Base-by-base conservation (phyloP, 2,329 filamentous ascomycete species). In the Colletotrichum ledebouriae region DNA sequence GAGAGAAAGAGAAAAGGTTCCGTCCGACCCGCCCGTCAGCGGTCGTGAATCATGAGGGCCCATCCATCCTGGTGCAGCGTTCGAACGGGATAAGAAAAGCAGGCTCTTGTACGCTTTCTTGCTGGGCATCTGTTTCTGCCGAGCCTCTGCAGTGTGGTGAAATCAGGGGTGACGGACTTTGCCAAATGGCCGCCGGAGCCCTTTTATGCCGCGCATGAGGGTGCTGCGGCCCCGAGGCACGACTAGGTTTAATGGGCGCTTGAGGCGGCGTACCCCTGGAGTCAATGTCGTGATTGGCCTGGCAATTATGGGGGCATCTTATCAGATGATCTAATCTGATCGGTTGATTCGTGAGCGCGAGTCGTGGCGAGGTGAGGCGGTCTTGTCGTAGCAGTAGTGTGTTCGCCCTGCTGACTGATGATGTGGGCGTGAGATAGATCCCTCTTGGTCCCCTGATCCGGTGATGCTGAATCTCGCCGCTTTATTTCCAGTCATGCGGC, bases 281-380 rank as follows among this genome's bases (percentile, higher is more conserved):
- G 33, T 10, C 0, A 1, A 37, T 25, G 29, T 44, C 50, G 20
- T 60, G 55, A 68, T 59, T 68, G 66, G 15, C 25, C 20, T 5
- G 11, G 7, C n/a, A 39, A 29, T 20, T 42, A 17, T 37, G 55
- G 61, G 17, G 46, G 2, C 61, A 59, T 65, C 61, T 68, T 68
- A 68, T 68, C 66, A 68, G 66, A 68, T 68, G 66, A 68, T 68
- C 66, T 68, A 68, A 68, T 68, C 66, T 65, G 66, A 65, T 59
- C 55, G 49, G 41, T 25, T 46, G 46, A 59, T 49, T 41, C 39
- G 53, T 52, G 57, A 52, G 22, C 15, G 33, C 49, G 49, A 33
- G 49, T 33, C 49, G 49, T 20, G 15, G 49, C 13, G 49, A 52
- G 25, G 33, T 15, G 22, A 15, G 25, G 49, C 49, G 49, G 25